phyloP scores from a whole-genome alignment of 192 early-diverging fungal genomes.

The Backusella sp. region DNA sequence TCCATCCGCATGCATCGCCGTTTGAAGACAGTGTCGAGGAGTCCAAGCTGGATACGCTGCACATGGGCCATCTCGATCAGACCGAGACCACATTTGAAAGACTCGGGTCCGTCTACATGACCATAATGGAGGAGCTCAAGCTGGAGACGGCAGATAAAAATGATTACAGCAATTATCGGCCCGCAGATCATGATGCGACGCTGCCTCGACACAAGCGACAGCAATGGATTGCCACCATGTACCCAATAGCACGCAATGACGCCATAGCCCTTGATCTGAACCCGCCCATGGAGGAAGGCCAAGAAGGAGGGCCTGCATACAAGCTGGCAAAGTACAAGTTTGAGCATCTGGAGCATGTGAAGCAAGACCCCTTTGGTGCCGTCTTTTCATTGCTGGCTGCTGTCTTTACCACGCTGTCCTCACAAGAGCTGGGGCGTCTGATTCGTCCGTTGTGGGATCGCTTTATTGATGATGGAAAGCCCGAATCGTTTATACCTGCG shows the following conservation, averaged over 20 bases:
- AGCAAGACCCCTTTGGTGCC: constrained; percentile 42
- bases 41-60: background rate
- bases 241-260: constrained; percentile 8
- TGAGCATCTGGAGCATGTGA: constrained; percentile 33
- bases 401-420: constrained; percentile 45
- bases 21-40: background rate
- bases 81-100: constrained; percentile 39
- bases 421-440: constrained; percentile 38
- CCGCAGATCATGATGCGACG: no score
- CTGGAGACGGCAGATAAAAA: background rate
- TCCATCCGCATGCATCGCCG: background rate
- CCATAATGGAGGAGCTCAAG: background rate
- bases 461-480: constrained; percentile 47
- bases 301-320: constrained; percentile 2
- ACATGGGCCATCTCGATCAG: constrained; percentile 41
- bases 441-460: constrained; percentile 45
- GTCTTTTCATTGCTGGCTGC: constrained; percentile 50
- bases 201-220: constrained; percentile 11
- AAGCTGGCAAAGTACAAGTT: constrained; percentile 30
- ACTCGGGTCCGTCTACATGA: constrained; percentile 29
- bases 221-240: constrained; percentile 1
- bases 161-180: background rate
- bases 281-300: background rate
- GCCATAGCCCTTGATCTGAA: background rate
- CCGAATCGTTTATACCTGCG: constrained; percentile 40